Conservation (phyloP, 345 rosid genomes). For the Aquilaria yunnanensis region DNA sequence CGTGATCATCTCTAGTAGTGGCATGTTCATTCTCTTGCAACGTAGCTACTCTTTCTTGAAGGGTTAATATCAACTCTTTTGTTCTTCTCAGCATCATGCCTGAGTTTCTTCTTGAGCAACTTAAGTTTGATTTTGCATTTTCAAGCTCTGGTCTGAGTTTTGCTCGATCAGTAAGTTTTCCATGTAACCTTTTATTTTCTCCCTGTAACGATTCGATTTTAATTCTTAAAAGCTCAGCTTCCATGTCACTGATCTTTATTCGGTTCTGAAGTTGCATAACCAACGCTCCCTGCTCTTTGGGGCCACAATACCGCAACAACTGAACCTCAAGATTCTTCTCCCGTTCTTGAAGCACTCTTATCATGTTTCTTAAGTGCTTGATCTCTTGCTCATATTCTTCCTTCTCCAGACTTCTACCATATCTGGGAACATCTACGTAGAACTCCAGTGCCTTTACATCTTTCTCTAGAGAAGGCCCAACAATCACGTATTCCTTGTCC, state of each 20-base stretch:
- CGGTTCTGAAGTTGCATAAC: slow-evolving; percentile 75
- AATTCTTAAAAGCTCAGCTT: slow-evolving; percentile 54
- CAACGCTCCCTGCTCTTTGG: slow-evolving; percentile 68
- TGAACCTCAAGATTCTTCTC: slow-evolving; percentile 72
- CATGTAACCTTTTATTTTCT: slow-evolving; percentile 57
- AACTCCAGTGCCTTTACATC: slow-evolving; percentile 28
- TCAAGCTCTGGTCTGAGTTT: slow-evolving; percentile 53
- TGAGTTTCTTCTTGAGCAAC: slow-evolving; percentile 61
- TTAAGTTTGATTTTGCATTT: slow-evolving; percentile 48
- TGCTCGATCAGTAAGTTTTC: slow-evolving; percentile 44
- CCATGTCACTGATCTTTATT: slow-evolving; percentile 61
- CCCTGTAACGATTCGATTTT: slow-evolving; percentile 72
- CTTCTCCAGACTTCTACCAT: slow-evolving; percentile 34
- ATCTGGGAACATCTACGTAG: slow-evolving; percentile 33
- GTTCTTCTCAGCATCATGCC: slow-evolving; percentile 63
- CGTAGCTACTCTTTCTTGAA: slow-evolving; percentile 50
- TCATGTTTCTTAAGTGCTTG: slow-evolving; percentile 43
- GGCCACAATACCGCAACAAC: slow-evolving; percentile 74
- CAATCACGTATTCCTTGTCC: slow-evolving; percentile 24
- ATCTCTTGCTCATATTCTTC: slow-evolving; percentile 60
- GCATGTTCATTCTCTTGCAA: slow-evolving; percentile 57
- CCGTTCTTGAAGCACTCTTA: slow-evolving; percentile 53
- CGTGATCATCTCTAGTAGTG: slow-evolving; percentile 23
- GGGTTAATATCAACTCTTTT: slow-evolving; percentile 50
- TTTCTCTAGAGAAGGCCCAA: slow-evolving; percentile 23